Evolutionary conservation across 495 filamentous ascomycete genomes (phyloP).

Genomic region (Pyrenula aspistea): DNA sequence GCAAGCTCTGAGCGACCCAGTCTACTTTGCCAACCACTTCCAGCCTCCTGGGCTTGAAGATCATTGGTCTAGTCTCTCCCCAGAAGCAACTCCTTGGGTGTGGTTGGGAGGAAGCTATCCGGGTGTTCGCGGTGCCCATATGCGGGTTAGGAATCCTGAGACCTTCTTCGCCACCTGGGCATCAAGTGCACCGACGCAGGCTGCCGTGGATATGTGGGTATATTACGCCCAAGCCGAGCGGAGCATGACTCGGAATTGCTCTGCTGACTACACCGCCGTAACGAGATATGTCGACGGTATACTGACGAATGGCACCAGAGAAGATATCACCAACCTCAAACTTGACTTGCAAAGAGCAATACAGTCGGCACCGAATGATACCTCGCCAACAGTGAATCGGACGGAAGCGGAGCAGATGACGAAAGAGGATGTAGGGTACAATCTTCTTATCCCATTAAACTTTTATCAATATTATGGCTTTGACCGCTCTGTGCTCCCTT

Average conservation of each 20-base stretch:
- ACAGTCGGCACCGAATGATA: neutral
- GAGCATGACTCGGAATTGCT: slow-evolving; percentile 43
- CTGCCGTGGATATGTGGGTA: slow-evolving; percentile 40
- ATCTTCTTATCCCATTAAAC: neutral
- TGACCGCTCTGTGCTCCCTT: slow-evolving; percentile 14
- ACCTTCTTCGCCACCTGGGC: slow-evolving; percentile 43
- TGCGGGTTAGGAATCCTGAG: slow-evolving; percentile 42
- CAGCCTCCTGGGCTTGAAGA: slow-evolving; percentile 20
- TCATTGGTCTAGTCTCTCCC: slow-evolving; percentile 17
- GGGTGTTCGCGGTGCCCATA: slow-evolving; percentile 41
- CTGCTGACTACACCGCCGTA: slow-evolving; percentile 37
- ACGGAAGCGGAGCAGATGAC: neutral
- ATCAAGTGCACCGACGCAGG: slow-evolving; percentile 44
- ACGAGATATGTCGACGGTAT: slow-evolving; percentile 35
- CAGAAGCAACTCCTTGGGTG: slow-evolving; percentile 40
- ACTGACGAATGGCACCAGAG: neutral
- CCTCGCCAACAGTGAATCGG: neutral
- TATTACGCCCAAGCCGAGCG: slow-evolving; percentile 45
- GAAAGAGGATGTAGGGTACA: neutral
- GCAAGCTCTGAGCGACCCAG: slow-evolving; percentile 41
- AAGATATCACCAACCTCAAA: neutral
- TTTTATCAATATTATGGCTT: neutral
- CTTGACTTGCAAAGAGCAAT: neutral
- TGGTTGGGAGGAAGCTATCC: slow-evolving; percentile 49
- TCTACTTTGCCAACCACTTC: slow-evolving; percentile 39